A percentile compares a stretch with the other conserved stretches of the same genome.
These are phyloP conservation scores for Mrakia frigida DNA, from an alignment of 768 basidiomycete genomes.

Conservation along the genomic window DNA sequence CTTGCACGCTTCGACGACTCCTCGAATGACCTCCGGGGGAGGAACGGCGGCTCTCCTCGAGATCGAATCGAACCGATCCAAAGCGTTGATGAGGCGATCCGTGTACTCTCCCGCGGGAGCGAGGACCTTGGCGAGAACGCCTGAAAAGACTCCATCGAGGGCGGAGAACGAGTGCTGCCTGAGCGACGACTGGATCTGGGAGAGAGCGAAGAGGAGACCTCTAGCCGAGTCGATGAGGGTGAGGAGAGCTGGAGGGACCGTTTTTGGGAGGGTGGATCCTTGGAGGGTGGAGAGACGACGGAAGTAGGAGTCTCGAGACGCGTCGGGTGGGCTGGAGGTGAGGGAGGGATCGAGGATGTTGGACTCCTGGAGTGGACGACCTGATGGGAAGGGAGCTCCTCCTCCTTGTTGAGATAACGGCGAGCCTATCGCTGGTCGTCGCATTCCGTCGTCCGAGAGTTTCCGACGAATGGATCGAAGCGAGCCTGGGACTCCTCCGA, in stretches of 20 bases:
- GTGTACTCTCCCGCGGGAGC: constrained; percentile 78
- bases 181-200: constrained; percentile 82
- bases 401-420: neutral
- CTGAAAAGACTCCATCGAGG: constrained; percentile 73
- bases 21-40: constrained; percentile 64
- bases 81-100: constrained; percentile 72
- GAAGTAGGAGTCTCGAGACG: constrained; percentile 88
- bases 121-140: constrained; percentile 74
- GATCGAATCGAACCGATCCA: constrained; percentile 84
- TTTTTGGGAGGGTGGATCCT: constrained; percentile 55
- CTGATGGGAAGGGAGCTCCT: neutral
- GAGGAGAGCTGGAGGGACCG: constrained; percentile 65
- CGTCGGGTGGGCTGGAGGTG: constrained; percentile 45
- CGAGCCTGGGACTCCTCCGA: neutral
- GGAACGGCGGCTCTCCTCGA: constrained; percentile 63
- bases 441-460: constrained; percentile 15
- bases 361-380: neutral
- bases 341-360: neutral
- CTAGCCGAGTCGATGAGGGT: constrained; percentile 80
- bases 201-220: constrained; percentile 83
- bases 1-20: constrained; percentile 72
- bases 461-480: constrained; percentile 5
- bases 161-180: constrained; percentile 80
- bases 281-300: constrained; percentile 78
- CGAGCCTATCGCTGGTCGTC: neutral